Evolutionary conservation across 352 stramenopile genomes (phyloP), one percentile per base, ranked within the genome.

Genomic region (Phytophthora capsici): DNA sequence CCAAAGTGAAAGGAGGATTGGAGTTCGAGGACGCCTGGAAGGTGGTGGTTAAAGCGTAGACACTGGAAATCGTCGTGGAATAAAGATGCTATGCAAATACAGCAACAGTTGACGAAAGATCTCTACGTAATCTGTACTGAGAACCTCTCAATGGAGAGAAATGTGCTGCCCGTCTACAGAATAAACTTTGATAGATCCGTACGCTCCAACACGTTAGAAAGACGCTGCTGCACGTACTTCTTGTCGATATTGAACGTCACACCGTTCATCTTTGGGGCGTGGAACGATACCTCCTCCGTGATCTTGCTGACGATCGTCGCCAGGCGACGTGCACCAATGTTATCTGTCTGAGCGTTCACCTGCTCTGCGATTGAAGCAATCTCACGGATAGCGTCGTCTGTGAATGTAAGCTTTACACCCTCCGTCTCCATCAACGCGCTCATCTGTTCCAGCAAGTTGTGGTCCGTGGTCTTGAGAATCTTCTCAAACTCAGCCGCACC

Each of bases 121-220:
- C 46, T 55, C 55, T 55, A 63, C 28, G 8, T 32, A 17, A 36
- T 51, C 32, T 66, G 55, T 22, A 66, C 37, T 66, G 51, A 41
- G 19, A 23, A n/a, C n/a, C n/a, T n/a, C n/a, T n/a, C n/a, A n/a
- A n/a, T n/a, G n/a, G n/a, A n/a, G n/a, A 10, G 28, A 28, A 8
- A 19, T 37, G 30, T 37, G 17, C 57, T 45, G 45, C 14, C 9
- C 28, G 10, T 38, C 66, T 96, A 99, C 45, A 99, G 84, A 71
- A 99, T 99, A 78, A 98, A 99, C 77, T 98, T 98, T 40, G 93
- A 98, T 17, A 99, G 83, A 73, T 99, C 96, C 40, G 86, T 97
- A 63, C 94, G 91, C 55, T 97, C 89, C 20, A 99, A 84, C 59
- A 99, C 86, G 63, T 98, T 97, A 32, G 88, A 87, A 28, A 99